Evolutionary conservation across 352 stramenopile genomes (phyloP).

Genomic region (Thalassiosira mediterranea): DNA sequence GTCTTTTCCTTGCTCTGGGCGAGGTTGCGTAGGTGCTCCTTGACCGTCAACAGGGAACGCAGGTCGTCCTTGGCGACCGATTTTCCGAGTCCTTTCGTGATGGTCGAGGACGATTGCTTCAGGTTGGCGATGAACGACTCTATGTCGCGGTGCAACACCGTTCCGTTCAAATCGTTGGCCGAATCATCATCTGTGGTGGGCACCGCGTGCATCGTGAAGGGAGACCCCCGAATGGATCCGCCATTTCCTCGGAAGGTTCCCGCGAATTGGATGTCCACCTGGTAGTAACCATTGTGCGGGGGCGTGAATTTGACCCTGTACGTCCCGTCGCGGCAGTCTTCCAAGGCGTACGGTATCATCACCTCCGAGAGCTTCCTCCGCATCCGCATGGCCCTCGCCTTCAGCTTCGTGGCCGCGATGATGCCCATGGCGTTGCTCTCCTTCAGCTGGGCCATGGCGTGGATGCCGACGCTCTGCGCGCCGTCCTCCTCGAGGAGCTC

Average conservation of each 20-base stretch:
- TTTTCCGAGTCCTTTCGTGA: slow-evolving; percentile 45
- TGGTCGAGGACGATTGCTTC: slow-evolving; percentile 31
- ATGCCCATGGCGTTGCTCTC: slow-evolving; percentile 29
- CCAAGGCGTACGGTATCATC: slow-evolving; percentile 26
- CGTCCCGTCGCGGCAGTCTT: slow-evolving; percentile 92
- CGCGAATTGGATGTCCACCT: slow-evolving; percentile 89
- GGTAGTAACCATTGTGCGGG: slow-evolving; percentile 86
- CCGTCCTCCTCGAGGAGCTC: slow-evolving; percentile 28
- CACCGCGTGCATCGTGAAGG: slow-evolving; percentile 81
- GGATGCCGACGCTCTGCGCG: not conserved
- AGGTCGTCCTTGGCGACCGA: slow-evolving; percentile 71
- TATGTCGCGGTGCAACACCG: slow-evolving; percentile 30
- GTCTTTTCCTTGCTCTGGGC: slow-evolving; percentile 55
- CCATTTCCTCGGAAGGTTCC: slow-evolving; percentile 92
- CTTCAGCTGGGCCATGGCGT: slow-evolving; percentile 5
- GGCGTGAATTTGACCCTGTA: slow-evolving; percentile 92
- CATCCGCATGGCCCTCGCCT: slow-evolving; percentile 36
- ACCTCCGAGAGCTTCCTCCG: slow-evolving; percentile 28
- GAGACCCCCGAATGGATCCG: slow-evolving; percentile 92
- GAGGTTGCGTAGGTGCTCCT: slow-evolving; percentile 82
- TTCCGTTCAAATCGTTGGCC: slow-evolving; percentile 70
- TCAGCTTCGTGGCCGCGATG: slow-evolving; percentile 41
- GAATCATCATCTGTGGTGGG: slow-evolving; percentile 55
- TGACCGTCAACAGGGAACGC: slow-evolving; percentile 80
- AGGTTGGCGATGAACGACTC: slow-evolving; percentile 42